These are phyloP conservation scores for Ananas comosus DNA, from an alignment of 176 grass and related monocot genomes.

Conservation along the genomic window DNA sequence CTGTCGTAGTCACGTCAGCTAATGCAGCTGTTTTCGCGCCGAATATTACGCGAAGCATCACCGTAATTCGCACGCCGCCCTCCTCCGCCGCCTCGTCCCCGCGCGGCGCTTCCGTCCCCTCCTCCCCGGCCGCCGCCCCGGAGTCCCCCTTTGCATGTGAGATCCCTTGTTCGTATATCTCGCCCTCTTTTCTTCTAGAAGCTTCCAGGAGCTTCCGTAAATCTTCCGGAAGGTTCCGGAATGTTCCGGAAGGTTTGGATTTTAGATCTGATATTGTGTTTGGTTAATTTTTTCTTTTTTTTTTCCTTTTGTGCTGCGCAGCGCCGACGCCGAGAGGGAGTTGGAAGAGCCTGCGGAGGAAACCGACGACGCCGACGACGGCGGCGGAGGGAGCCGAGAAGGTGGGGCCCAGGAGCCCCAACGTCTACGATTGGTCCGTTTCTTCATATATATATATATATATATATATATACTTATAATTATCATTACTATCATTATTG, in stretches of 20 bases:
- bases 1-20: not conserved
- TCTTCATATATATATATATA: too few species aligned
- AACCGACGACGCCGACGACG: constrained; percentile 21
- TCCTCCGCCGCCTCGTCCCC: not conserved
- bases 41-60: constrained; percentile 56
- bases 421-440: constrained; percentile 78
- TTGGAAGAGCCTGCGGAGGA: constrained; percentile 55
- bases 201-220: not conserved
- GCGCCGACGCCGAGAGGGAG: constrained; percentile 46
- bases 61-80: constrained; percentile 38
- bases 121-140: constrained; percentile 52
- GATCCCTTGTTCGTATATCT: not conserved
- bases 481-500: not conserved
- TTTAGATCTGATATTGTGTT: not conserved
- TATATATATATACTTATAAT: too few species aligned
- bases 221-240: not conserved
- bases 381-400: constrained; percentile 9
- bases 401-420: constrained; percentile 55
- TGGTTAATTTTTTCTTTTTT: not conserved
- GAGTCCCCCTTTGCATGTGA: constrained; percentile 51
- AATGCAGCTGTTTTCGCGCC: constrained; percentile 1
- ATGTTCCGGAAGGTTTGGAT: not conserved
- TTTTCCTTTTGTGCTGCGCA: constrained; percentile 12
- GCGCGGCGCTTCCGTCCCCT: constrained; percentile 17
- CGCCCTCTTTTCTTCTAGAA: not conserved